Conservation (phyloP, 768 basidiomycete species). For the Tulasnella sp. region DNA sequence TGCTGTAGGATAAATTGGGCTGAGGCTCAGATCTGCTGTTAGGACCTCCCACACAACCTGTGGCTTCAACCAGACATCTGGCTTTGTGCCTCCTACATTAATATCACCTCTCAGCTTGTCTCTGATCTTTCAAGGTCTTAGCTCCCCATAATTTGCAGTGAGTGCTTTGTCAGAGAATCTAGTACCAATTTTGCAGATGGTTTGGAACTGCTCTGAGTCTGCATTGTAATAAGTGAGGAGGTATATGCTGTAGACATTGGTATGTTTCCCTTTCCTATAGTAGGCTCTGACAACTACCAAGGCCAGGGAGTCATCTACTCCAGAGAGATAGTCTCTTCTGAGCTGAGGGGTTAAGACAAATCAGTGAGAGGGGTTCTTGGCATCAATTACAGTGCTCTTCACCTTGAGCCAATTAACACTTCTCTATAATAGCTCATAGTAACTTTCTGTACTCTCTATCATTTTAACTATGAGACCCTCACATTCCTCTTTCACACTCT, state of each 20-base stretch:
- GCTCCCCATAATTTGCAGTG: constrained; percentile 62
- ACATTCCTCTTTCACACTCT: constrained; percentile 95
- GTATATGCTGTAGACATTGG: constrained; percentile 96
- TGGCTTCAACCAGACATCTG: constrained; percentile 97
- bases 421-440: constrained; percentile 88
- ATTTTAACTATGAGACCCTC: constrained; percentile 99
- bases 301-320: constrained; percentile 93
- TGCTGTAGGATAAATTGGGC: constrained; percentile 91
- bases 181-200: constrained; percentile 98
- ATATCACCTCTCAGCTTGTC: constrained; percentile 65
- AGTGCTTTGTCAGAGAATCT: constrained; percentile 92
- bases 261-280: constrained; percentile 95
- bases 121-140: constrained; percentile 62
- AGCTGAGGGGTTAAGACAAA: constrained; percentile 41
- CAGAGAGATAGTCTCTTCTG: constrained; percentile 96
- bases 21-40: constrained; percentile 91
- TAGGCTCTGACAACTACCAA: constrained; percentile 97
- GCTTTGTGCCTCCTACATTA: constrained; percentile 85
- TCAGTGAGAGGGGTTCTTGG: constrained; percentile 7
- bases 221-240: constrained; percentile 92
- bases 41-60: constrained; percentile 97
- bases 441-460: constrained; percentile 83
- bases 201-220: constrained; percentile 89
- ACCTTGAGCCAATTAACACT: constrained; percentile 99
- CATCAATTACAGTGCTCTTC: background rate